phyloP scores from a whole-genome alignment of 2,329 filamentous ascomycete species.

The Curvularia lunata region DNA sequence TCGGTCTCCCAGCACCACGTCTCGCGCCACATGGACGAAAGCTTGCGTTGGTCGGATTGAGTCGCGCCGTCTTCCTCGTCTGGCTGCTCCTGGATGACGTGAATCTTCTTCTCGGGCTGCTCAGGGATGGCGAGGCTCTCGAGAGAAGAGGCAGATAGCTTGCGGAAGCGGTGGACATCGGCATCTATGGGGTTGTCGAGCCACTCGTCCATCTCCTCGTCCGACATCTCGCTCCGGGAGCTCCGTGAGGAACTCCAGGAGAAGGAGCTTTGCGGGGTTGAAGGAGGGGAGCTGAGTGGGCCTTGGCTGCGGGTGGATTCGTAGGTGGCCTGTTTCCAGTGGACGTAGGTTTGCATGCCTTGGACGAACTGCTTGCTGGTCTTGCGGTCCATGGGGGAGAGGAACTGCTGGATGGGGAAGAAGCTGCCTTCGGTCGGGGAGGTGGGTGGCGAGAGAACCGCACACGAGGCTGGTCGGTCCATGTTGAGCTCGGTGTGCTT shows the following conservation, averaged over 20 bases:
- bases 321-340: slow-evolving; percentile 16
- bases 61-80: slow-evolving; percentile 7
- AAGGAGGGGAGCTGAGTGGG: slow-evolving; percentile 8
- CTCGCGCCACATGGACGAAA: slow-evolving; percentile 12
- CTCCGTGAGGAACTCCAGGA: slow-evolving; percentile 15
- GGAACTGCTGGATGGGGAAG: slow-evolving; percentile 16
- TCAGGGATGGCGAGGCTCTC: slow-evolving; percentile 1
- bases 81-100: slow-evolving; percentile 15
- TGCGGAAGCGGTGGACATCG: slow-evolving; percentile 24
- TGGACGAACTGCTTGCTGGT: slow-evolving; percentile 9
- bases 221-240: slow-evolving; percentile 21
- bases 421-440: slow-evolving; percentile 13
- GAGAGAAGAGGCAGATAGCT: slow-evolving; percentile 10
- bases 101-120: slow-evolving; percentile 10
- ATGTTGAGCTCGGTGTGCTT: slow-evolving; percentile 8
- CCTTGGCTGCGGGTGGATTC: slow-evolving; percentile 4
- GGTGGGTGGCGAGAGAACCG: slow-evolving; percentile 8
- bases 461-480: slow-evolving; percentile 4
- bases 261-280: slow-evolving; percentile 10
- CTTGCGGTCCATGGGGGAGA: slow-evolving; percentile 12
- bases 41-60: slow-evolving; percentile 1
- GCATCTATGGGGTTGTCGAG: slow-evolving; percentile 26
- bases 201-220: slow-evolving; percentile 31
- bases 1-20: slow-evolving; percentile 12
- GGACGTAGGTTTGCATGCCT: slow-evolving; percentile 18